Evolutionary conservation across 2,329 filamentous ascomycete species (phyloP), one percentile per base, ranked within the genome.

Genomic region (Aspergillus flavus): DNA sequence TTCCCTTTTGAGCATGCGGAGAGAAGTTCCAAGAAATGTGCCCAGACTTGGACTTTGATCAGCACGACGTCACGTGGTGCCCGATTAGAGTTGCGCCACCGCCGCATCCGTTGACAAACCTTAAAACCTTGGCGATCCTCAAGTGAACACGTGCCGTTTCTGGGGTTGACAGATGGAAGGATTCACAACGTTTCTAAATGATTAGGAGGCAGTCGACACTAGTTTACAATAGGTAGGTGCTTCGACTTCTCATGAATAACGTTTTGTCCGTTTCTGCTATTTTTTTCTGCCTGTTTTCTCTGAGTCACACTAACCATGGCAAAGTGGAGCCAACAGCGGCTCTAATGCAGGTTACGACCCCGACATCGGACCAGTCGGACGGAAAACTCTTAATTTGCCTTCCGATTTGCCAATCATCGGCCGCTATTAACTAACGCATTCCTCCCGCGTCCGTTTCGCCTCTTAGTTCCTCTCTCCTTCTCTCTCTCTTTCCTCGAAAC

Each of bases 331-430:
- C 52, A 16, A 12, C 11, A 16, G 32, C 21, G 32, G 32, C 21
- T 55, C 52, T 55, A 54, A 55, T 39, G 52, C 52, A 55, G 23
- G 52, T 34, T 34, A 11, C 6, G 30, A 11, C 6, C 19, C 52
- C 52, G 52, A 55, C 32, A 39, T 55, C 52, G 52, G 52, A 39
- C 32, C 14, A 9, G 9, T 12, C 12, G 4, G n/a, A 11, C 23
- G 52, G 34, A 55, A 55, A 55, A 55, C 52, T 55, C 52, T 55
- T 55, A 55, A 39, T 55, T 55, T 39, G 52, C 52, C 52, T 16
- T 55, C 52, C 52, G 52, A 55, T 55, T 55, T 55, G 52, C 52
- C 52, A 55, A 55, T 55, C 52, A 55, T 23, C 52, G 30, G 9
- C 52, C 30, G 52, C 52, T 54, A 54, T 54, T 54, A 54, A 54